Evolutionary conservation across 139 green algal species (phyloP).

Genomic region (Klebsormidium nitens): DNA sequence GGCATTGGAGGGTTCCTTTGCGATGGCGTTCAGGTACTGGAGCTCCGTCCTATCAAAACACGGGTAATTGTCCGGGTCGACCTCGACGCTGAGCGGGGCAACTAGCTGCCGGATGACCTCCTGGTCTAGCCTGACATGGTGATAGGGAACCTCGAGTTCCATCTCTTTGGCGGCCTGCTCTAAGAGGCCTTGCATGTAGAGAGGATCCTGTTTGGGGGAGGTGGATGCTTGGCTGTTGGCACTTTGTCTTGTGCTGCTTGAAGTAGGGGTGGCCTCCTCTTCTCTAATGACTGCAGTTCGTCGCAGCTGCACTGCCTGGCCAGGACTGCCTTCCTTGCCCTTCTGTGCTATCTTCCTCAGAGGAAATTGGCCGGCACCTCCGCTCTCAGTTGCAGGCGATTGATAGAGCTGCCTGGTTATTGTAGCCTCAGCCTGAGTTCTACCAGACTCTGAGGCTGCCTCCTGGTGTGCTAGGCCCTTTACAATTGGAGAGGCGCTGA

Average conservation of each 20-base stretch:
- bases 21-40: background rate
- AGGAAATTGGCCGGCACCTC: background rate
- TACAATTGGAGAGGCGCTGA: background rate
- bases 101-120: conserved; percentile 5
- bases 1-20: background rate
- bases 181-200: too few species aligned
- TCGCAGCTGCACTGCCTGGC: background rate
- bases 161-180: background rate
- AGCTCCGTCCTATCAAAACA: conserved; percentile 18
- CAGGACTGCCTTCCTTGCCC: too few species aligned
- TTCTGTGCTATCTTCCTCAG: too few species aligned
- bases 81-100: background rate
- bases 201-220: too few species aligned
- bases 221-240: background rate
- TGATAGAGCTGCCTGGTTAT: background rate
- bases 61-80: conserved; percentile 5
- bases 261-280: too few species aligned
- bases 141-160: background rate
- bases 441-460: too few species aligned
- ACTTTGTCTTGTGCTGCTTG: conserved; percentile 10
- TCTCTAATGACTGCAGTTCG: conserved; percentile 4
- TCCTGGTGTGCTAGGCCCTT: background rate
- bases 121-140: conserved; percentile 1
- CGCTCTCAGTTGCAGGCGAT: background rate
- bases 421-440: background rate